Percentiles rank a stretch among this genome's conserved stretches.
phyloP scores from a whole-genome alignment of 345 rosid species.

The Brassica rapa region DNA sequence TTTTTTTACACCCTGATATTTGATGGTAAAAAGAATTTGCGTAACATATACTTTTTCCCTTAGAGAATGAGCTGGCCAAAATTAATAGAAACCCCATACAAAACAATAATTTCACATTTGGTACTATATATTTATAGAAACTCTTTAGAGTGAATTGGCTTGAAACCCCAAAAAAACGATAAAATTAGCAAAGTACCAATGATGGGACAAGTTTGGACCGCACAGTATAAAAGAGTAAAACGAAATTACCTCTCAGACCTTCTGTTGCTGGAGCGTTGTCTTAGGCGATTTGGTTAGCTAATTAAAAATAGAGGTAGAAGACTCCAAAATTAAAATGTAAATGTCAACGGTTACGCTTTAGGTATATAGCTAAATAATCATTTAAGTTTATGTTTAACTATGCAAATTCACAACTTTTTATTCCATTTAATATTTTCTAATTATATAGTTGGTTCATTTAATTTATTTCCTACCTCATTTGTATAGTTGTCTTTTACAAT shows the following conservation, averaged over 20 bases:
- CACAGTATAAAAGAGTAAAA: too few species aligned
- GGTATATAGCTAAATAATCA: too few species aligned
- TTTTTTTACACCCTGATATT: neutral
- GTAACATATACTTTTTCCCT: neutral
- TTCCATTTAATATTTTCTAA: neutral
- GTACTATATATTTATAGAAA: neutral
- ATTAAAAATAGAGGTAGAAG: too few species aligned
- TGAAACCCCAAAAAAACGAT: too few species aligned
- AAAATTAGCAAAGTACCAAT: too few species aligned
- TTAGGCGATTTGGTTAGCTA: too few species aligned
- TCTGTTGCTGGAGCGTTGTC: too few species aligned
- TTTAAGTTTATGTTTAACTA: too few species aligned
- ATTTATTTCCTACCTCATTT: neutral
- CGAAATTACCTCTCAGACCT: too few species aligned
- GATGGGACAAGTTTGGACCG: too few species aligned
- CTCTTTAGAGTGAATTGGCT: neutral
- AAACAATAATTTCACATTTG: neutral
- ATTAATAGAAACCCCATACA: neutral
- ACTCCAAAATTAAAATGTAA: too few species aligned
- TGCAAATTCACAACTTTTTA: neutral
- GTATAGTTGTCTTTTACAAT: neutral
- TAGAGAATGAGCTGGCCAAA: neutral
- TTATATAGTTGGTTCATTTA: neutral
- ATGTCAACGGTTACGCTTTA: too few species aligned
- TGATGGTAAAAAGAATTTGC: neutral